Evolutionary conservation across 441 rosid genomes (phyloP).

Genomic region (Adansonia rubrostipa): DNA sequence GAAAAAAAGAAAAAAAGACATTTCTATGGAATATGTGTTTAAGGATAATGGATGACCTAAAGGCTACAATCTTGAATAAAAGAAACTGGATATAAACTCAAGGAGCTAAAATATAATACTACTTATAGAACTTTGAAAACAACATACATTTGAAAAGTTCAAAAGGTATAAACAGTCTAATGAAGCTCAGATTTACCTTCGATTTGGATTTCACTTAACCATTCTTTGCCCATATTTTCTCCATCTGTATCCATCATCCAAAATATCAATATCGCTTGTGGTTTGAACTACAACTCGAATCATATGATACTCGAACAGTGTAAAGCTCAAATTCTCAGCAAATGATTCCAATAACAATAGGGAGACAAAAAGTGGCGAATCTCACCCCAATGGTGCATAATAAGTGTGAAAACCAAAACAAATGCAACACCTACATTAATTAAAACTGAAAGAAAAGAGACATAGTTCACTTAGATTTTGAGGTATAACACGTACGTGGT

Average conservation of each 20-base stretch:
- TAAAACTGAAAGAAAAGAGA: neutral
- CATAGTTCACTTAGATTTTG: neutral
- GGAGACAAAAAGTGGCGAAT: neutral
- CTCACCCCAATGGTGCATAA: neutral
- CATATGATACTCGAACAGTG: neutral
- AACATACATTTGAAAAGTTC: neutral
- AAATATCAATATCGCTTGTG: conserved; percentile 83
- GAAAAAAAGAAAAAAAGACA: neutral
- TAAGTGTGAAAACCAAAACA: neutral
- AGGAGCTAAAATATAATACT: neutral
- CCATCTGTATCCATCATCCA: conserved; percentile 95
- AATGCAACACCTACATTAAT: conserved; percentile 1
- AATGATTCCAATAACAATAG: neutral
- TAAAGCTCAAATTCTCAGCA: neutral
- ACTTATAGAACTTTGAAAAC: conserved; percentile 7
- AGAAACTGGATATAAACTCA: neutral
- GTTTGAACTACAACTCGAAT: conserved; percentile 85
- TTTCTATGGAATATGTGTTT: neutral
- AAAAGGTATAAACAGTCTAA: neutral
- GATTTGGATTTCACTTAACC: conserved; percentile 92
- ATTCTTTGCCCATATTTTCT: conserved; percentile 97
- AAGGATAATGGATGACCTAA: neutral
- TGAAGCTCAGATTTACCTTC: conserved; percentile 51
- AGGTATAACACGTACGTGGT: neutral
- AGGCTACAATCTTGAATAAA: neutral